Evolutionary conservation across 1,284 basidiomycete species (phyloP).

Genomic region (Agroathelia rolfsii): DNA sequence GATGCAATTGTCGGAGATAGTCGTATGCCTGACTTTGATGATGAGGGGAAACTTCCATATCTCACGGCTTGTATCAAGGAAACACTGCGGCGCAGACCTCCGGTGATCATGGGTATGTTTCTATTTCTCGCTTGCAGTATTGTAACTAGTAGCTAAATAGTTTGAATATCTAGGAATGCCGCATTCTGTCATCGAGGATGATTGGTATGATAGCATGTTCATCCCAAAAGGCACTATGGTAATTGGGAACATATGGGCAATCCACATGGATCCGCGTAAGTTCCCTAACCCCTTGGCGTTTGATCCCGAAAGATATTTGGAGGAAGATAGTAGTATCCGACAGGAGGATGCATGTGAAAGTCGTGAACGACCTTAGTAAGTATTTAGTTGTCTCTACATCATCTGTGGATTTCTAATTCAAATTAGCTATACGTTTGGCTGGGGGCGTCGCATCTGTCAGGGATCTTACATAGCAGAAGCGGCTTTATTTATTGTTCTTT

Average conservation of each 20-base stretch:
- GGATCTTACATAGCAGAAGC: slow-evolving; percentile 20
- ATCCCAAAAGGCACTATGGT: slow-evolving; percentile 20
- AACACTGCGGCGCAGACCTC: slow-evolving; percentile 16
- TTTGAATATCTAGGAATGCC: slow-evolving; percentile 16
- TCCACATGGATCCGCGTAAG: slow-evolving; percentile 19
- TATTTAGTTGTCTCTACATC: not conserved
- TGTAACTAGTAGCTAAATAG: not conserved
- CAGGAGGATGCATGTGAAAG: slow-evolving; percentile 21
- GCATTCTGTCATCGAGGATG: slow-evolving; percentile 18
- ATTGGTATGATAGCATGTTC: slow-evolving; percentile 17
- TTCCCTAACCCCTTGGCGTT: slow-evolving; percentile 19
- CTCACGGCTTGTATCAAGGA: slow-evolving; percentile 23
- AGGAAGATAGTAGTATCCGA: slow-evolving; percentile 11
- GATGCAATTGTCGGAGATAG: slow-evolving; percentile 18
- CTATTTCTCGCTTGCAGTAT: not conserved
- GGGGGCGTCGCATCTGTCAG: slow-evolving; percentile 21
- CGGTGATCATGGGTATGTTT: slow-evolving; percentile 15
- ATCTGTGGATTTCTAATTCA: slow-evolving; percentile 4
- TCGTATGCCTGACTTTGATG: slow-evolving; percentile 20
- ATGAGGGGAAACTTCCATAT: slow-evolving; percentile 19
- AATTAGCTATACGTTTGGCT: slow-evolving; percentile 22
- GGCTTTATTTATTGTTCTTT: slow-evolving; percentile 20
- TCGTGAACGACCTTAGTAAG: too few species aligned
- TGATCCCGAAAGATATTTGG: slow-evolving; percentile 20
- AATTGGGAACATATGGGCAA: slow-evolving; percentile 20